phyloP scores from a whole-genome alignment of 2,329 filamentous ascomycete species.

The Truncatella angustata region DNA sequence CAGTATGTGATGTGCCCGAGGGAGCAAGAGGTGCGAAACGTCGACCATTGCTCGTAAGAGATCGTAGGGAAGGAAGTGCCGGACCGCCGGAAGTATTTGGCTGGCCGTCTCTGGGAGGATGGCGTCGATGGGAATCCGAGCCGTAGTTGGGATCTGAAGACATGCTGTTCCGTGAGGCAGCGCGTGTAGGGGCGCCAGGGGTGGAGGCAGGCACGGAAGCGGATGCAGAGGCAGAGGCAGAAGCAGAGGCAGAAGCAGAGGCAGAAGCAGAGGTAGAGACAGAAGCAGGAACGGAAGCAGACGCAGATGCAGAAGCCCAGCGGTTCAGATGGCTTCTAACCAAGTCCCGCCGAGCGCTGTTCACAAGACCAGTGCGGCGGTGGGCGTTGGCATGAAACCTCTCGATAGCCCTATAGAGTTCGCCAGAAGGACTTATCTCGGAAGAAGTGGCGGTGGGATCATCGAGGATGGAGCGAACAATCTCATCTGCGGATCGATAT shows the following conservation, averaged over 20 bases:
- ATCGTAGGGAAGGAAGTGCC: slow-evolving; percentile 36
- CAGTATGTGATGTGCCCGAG: slow-evolving; percentile 16
- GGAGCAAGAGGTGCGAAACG: slow-evolving; percentile 18
- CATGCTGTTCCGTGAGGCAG: slow-evolving; percentile 28
- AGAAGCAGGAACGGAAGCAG: slow-evolving; percentile 12
- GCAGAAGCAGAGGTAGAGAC: slow-evolving; percentile 20
- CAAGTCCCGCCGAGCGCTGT: slow-evolving; percentile 18
- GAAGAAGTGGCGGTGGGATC: slow-evolving; percentile 30
- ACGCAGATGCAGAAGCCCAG: slow-evolving; percentile 24
- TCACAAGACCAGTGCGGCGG: slow-evolving; percentile 19
- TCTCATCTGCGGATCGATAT: slow-evolving; percentile 29
- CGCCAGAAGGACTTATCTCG: slow-evolving; percentile 40
- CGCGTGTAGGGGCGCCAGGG: slow-evolving; percentile 9
- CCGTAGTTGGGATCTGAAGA: slow-evolving; percentile 29
- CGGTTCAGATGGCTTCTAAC: slow-evolving; percentile 20
- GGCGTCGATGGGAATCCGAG: slow-evolving; percentile 33
- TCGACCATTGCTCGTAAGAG: slow-evolving; percentile 27
- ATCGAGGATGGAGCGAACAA: slow-evolving; percentile 38
- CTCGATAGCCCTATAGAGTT: slow-evolving; percentile 42
- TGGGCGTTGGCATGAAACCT: slow-evolving; percentile 35
- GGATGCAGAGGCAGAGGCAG: slow-evolving; percentile 21
- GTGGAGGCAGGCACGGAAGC: slow-evolving; percentile 15
- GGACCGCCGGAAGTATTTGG: slow-evolving; percentile 17
- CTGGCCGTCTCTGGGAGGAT: slow-evolving; percentile 33
- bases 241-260: slow-evolving; percentile 22